Conservation (phyloP, 257 asterid genomes). For the Henckelia pumila region DNA sequence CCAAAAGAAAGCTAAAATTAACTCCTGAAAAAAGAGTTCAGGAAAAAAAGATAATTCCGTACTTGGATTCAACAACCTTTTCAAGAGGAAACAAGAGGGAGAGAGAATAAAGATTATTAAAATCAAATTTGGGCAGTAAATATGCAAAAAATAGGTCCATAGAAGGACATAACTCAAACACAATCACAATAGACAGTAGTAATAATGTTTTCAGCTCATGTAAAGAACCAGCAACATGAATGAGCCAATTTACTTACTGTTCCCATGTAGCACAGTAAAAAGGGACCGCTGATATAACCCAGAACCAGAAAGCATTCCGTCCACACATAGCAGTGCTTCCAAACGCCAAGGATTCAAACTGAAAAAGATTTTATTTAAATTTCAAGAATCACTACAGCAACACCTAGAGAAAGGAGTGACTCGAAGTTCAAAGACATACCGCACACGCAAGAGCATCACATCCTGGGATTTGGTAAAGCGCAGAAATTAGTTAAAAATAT, state of each 20-base stretch:
- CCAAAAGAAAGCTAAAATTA: background rate
- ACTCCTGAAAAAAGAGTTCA: background rate
- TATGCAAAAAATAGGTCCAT: background rate
- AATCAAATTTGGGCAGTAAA: background rate
- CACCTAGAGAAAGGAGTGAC: conserved; percentile 22
- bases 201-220: background rate
- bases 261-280: conserved; percentile 94
- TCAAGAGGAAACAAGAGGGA: background rate
- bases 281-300: conserved; percentile 85
- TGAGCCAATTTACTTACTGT: conserved; percentile 48
- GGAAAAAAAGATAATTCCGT: background rate
- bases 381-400: conserved; percentile 18
- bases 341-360: conserved; percentile 87
- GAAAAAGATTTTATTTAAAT: conserved; percentile 24
- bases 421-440: conserved; percentile 46
- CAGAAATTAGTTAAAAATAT: conserved; percentile 25
- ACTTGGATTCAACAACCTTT: background rate
- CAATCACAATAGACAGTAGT: background rate
- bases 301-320: conserved; percentile 70
- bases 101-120: background rate
- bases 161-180: background rate
- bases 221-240: conserved; percentile 14
- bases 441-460: conserved; percentile 98
- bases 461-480: conserved; percentile 47
- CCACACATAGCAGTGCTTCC: conserved; percentile 95